Evolutionary conservation across 208 protist genomes (phyloP).

Genomic region (Acanthamoeba lenticulata): DNA sequence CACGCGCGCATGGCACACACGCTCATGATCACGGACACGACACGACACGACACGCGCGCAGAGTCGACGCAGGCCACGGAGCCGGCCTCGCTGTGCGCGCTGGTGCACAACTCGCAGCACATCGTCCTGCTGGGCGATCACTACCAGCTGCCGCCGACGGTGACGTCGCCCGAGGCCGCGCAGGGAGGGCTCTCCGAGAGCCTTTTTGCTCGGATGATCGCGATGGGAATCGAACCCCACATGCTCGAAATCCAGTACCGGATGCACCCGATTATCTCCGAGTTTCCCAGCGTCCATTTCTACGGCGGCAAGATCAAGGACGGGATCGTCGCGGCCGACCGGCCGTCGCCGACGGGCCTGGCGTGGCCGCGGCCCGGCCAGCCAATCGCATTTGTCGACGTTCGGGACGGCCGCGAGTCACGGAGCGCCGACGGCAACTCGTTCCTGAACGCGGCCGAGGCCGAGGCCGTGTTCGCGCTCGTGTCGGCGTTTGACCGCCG

Average conservation of each 20-base stretch:
- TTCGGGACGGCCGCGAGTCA: background rate
- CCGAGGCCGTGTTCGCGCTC: background rate
- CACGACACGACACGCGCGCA: background rate
- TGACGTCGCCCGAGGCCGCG: conserved; percentile 43
- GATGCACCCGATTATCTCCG: conserved; percentile 74
- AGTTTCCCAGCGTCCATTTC: conserved; percentile 66
- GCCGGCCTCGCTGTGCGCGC: conserved; percentile 51
- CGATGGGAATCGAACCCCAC: conserved; percentile 6
- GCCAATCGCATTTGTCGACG: conserved; percentile 69
- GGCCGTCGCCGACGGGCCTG: conserved; percentile 34
- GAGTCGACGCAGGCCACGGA: conserved; percentile 73
- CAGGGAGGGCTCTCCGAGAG: conserved; percentile 29
- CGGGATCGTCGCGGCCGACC: conserved; percentile 30
- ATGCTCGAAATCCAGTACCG: conserved; percentile 72
- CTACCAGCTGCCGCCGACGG: conserved; percentile 73
- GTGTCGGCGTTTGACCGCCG: background rate
- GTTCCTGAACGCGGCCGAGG: background rate
- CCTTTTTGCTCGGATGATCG: conserved; percentile 69
- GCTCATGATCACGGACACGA: too few species aligned
- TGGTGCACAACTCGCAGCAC: conserved; percentile 27
- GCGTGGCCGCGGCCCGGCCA: conserved; percentile 46
- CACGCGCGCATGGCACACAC: background rate
- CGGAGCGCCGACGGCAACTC: background rate
- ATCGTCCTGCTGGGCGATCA: conserved; percentile 70
- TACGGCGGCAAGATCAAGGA: conserved; percentile 64